A percentile compares a stretch with the other conserved stretches of the same genome.
phyloP scores from a whole-genome alignment of 805 yeast genomes.

The Geotrichum ghanense region DNA sequence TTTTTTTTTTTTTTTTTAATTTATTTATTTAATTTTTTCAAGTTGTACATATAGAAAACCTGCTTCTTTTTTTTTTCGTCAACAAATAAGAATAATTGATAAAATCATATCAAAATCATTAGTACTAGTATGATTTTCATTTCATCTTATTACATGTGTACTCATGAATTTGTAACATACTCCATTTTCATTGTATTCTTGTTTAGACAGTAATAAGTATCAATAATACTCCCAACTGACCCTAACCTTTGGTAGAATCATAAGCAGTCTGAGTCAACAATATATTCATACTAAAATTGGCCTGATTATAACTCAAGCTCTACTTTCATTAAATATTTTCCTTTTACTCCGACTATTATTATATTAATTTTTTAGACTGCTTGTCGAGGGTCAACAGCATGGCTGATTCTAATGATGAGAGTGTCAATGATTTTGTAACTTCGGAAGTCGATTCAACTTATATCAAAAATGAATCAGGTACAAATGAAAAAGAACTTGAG shows the following conservation, averaged over 20 bases:
- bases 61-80: not conserved
- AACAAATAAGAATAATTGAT: not conserved
- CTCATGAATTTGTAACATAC: not conserved
- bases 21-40: not conserved
- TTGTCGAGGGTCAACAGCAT: not conserved
- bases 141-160: not conserved
- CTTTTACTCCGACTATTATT: not conserved
- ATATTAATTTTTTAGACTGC: not conserved
- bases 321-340: not conserved
- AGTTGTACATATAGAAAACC: not conserved
- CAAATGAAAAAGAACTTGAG: slow-evolving; percentile 20
- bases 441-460: not conserved
- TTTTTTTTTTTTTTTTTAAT: no score
- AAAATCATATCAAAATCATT: not conserved
- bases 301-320: not conserved
- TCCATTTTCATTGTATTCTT: not conserved
- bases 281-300: no score
- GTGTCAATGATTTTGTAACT: not conserved
- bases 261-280: not conserved
- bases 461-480: not conserved
- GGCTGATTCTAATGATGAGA: not conserved
- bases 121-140: no score
- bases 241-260: not conserved
- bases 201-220: not conserved
- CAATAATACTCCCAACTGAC: not conserved